Evolutionary conservation across 768 basidiomycete species (phyloP).

Genomic region (Leucosporidium creatinivorum): DNA sequence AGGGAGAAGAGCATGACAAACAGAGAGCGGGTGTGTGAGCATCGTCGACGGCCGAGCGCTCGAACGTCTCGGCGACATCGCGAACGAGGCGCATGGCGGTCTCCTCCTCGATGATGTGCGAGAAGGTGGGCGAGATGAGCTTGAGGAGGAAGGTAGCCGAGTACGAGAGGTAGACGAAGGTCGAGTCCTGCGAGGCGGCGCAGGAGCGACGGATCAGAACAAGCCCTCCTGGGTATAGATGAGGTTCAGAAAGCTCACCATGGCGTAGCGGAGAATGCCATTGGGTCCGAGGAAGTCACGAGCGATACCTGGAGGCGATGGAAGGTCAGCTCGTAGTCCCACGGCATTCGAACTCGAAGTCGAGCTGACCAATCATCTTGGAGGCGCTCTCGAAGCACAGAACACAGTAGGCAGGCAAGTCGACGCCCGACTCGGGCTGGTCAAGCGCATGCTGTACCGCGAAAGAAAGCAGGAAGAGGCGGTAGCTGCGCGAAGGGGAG

Average conservation of each 20-base stretch:
- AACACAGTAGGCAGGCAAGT: slow-evolving; percentile 29
- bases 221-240: too few relatives aligned
- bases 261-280: slow-evolving; percentile 71
- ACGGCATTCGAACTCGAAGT: not conserved
- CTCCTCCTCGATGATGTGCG: slow-evolving; percentile 64
- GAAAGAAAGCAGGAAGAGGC: slow-evolving; percentile 84
- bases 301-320: slow-evolving; percentile 46
- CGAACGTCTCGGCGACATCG: slow-evolving; percentile 73
- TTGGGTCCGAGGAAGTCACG: slow-evolving; percentile 69
- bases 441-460: slow-evolving; percentile 95
- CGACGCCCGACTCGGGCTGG: slow-evolving; percentile 39
- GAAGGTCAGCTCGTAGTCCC: not conserved
- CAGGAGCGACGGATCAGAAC: not conserved
- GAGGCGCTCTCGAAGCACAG: slow-evolving; percentile 29
- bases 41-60: slow-evolving; percentile 65
- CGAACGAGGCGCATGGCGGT: slow-evolving; percentile 62
- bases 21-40: slow-evolving; percentile 87
- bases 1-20: slow-evolving; percentile 62
- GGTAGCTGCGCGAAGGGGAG: slow-evolving; percentile 29
- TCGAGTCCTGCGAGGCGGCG: slow-evolving; percentile 53
- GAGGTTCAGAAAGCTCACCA: slow-evolving; percentile 38
- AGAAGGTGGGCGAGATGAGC: slow-evolving; percentile 79
- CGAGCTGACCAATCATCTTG: slow-evolving; percentile 34
- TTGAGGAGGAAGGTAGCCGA: slow-evolving; percentile 87
- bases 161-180: slow-evolving; percentile 70